Evolutionary conservation across 257 asterid genomes (phyloP).

Genomic region (Thymus mandschuricus): DNA sequence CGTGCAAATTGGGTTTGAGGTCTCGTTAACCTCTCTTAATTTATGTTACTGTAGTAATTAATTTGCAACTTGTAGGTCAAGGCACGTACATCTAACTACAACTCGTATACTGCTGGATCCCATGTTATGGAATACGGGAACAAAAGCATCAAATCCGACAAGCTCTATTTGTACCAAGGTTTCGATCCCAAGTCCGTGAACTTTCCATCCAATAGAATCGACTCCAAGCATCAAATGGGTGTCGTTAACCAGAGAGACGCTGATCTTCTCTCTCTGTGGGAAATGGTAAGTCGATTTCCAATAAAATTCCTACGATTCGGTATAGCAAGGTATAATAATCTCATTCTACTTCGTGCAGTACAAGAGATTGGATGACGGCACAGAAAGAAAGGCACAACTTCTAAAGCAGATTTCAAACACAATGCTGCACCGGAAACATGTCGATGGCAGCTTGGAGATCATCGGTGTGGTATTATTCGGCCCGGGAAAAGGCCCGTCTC

Average conservation of each 20-base stretch:
- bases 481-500: constrained; percentile 47
- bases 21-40: no score
- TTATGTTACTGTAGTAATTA: no score
- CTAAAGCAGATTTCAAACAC: constrained; percentile 55
- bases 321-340: no score
- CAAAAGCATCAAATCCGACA: constrained; percentile 59
- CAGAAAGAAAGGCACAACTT: constrained; percentile 44
- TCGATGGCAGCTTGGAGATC: constrained; percentile 62
- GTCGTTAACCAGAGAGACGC: constrained; percentile 89
- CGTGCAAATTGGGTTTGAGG: no score
- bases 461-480: constrained; percentile 70
- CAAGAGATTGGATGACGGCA: constrained; percentile 42
- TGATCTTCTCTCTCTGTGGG: constrained; percentile 73
- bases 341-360: constrained; percentile 40
- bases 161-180: constrained; percentile 76
- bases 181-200: constrained; percentile 71
- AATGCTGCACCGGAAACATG: constrained; percentile 56
- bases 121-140: constrained; percentile 95
- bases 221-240: constrained; percentile 36
- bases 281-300: constrained; percentile 49
- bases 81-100: constrained; percentile 74
- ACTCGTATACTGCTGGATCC: constrained; percentile 65
- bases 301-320: no score
- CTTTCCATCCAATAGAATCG: constrained; percentile 57
- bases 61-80: constrained; percentile 55